Evolutionary conservation across 2,329 filamentous ascomycete genomes (phyloP).

Genomic region (Penicillium janthinellum): DNA sequence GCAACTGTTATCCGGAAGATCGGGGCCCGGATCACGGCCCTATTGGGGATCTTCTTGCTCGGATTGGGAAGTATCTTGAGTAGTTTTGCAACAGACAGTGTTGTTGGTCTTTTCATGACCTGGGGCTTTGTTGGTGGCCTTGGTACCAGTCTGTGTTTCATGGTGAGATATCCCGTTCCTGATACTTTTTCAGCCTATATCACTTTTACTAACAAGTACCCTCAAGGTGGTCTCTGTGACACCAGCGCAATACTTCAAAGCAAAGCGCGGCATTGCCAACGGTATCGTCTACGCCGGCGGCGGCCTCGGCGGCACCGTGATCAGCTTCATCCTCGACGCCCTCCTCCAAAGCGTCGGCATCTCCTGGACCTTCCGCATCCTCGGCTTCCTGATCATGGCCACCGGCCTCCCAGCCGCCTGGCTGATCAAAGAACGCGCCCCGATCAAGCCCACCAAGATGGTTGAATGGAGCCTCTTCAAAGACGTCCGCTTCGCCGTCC

Average conservation of each 20-base stretch:
- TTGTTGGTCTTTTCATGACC: conserved; percentile 53
- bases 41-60: conserved; percentile 55
- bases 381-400: conserved; percentile 55
- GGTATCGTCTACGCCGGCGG: conserved; percentile 48
- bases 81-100: conserved; percentile 49
- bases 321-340: conserved; percentile 53
- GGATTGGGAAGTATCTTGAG: conserved; percentile 53
- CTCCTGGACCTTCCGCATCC: conserved; percentile 40
- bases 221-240: conserved; percentile 49
- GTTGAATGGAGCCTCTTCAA: conserved; percentile 52
- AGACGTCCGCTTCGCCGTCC: conserved; percentile 52
- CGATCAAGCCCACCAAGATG: conserved; percentile 23
- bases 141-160: conserved; percentile 48
- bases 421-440: conserved; percentile 45
- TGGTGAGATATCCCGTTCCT: conserved; percentile 28
- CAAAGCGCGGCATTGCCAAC: conserved; percentile 58
- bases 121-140: conserved; percentile 52
- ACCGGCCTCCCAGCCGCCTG: conserved; percentile 60
- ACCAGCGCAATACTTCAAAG: conserved; percentile 58
- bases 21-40: conserved; percentile 51
- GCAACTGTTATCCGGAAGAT: conserved; percentile 54
- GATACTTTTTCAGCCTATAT: not conserved
- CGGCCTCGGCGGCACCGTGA: conserved; percentile 58
- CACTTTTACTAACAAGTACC: not conserved
- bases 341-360: conserved; percentile 45